Base-by-base conservation (phyloP, 371 early-diverging fungal species). In the Lichtheimia ornata region DNA sequence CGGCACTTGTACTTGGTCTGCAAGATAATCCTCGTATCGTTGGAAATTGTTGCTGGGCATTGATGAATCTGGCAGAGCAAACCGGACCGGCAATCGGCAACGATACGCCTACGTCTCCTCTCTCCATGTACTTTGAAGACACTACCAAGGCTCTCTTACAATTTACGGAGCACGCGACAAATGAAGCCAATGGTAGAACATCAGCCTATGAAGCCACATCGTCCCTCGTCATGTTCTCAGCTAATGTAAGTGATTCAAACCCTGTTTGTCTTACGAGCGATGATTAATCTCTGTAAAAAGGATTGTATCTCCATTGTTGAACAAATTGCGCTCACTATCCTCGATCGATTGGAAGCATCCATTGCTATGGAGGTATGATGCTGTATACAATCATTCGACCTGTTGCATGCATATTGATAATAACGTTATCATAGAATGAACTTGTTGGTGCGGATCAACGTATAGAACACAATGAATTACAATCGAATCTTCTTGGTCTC, bases 121-220 rank as follows among this genome's bases (percentile, higher is more conserved):
- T 98, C 43, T 94, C 95, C 4, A 70, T 79, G 20, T 94, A 82
- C 79, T 96, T 93, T 74, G 91, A 94, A 44, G 85, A 84, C 22
- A 84, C 94, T 40, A 67, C 94, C 41, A 76, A 75, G 7, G 88
- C 91, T 15, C 82, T 97, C 27, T 76, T 95, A 71, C 80, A 82
- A 67, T 86, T 88, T 54, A 89, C 93, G 25, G 92, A 90, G 24
- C 76, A 83, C 57, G 72, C 66, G 11, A 69, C 76, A 50, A 86
- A 88, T 64, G 94, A 95, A 65, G 72, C 88, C 66, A 93, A 93
- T 72, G 83, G 94, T 49, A 87, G 94, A 65, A 92, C 94, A 0
- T 91, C 96, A n/a, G 93, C 93, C 12, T 97, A 96, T 72, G 97
- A 96, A 74, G 93, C 97, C 22, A 87, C 96, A 66, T 88, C 94